A percentile compares a stretch with the other conserved stretches of the same genome.
Evolutionary conservation across 2,329 filamentous ascomycete genomes (phyloP).

Genomic region (Aureobasidium lini): DNA sequence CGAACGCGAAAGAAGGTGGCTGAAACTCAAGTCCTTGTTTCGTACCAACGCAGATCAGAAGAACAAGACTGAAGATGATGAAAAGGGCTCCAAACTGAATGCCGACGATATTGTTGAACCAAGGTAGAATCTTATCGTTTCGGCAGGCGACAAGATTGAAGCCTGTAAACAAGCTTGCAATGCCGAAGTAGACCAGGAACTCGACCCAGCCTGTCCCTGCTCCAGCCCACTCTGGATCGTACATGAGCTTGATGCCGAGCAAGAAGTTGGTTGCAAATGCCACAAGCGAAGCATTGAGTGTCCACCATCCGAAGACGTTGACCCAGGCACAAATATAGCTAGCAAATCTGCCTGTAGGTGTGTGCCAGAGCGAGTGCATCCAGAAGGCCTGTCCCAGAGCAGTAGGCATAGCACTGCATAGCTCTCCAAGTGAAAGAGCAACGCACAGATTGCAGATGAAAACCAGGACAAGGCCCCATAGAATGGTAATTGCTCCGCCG

Average conservation of each 20-base stretch:
- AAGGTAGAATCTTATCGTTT: slow-evolving; percentile 40
- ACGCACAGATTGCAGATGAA: slow-evolving; percentile 46
- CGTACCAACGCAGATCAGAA: slow-evolving; percentile 47
- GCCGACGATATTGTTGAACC: slow-evolving; percentile 51
- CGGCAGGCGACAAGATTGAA: slow-evolving; percentile 48
- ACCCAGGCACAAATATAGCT: slow-evolving; percentile 55
- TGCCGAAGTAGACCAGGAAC: slow-evolving; percentile 49
- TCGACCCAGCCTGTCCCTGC: slow-evolving; percentile 43
- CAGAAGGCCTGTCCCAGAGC: slow-evolving; percentile 55
- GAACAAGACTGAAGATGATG: slow-evolving; percentile 43
- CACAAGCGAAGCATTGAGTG: slow-evolving; percentile 47
- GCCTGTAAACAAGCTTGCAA: slow-evolving; percentile 41
- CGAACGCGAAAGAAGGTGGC: slow-evolving; percentile 46
- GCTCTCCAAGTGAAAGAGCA: slow-evolving; percentile 48
- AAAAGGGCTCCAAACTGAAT: slow-evolving; percentile 47
- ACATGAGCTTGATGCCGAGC: slow-evolving; percentile 50
- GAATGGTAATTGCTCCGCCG: slow-evolving; percentile 47
- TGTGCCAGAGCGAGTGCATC: slow-evolving; percentile 39
- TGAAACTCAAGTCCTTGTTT: slow-evolving; percentile 41
- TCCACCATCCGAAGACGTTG: slow-evolving; percentile 55
- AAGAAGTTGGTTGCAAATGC: slow-evolving; percentile 54
- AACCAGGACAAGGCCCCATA: slow-evolving; percentile 50
- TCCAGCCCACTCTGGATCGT: slow-evolving; percentile 41
- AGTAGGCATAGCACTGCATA: slow-evolving; percentile 53
- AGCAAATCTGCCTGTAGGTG: slow-evolving; percentile 38